Evolutionary conservation across 768 basidiomycete genomes (phyloP).

Genomic region (Collybiopsis luxurians): DNA sequence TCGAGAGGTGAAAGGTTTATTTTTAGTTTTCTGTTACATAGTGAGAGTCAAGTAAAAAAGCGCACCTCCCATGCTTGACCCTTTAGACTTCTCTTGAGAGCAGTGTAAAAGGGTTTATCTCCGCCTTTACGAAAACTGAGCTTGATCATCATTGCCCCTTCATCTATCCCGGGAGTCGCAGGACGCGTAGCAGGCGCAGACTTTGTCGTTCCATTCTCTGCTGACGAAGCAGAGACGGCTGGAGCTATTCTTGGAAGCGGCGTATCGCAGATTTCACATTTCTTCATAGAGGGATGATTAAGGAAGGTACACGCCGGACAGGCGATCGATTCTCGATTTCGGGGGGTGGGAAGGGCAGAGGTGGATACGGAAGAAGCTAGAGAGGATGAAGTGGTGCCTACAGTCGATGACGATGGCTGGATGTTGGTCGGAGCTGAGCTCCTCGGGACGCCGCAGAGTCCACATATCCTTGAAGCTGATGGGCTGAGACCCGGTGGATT

Average conservation of each 20-base stretch:
- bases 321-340: constrained; percentile 38
- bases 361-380: constrained; percentile 39
- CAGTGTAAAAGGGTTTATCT: constrained; percentile 77
- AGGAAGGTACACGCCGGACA: constrained; percentile 93
- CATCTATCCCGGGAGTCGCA: constrained; percentile 43
- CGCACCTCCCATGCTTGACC: constrained; percentile 72
- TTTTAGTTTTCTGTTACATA: too few species aligned
- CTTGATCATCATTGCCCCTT: constrained; percentile 53
- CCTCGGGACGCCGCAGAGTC: constrained; percentile 80
- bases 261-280: constrained; percentile 87
- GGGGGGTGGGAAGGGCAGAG: constrained; percentile 18
- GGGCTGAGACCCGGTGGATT: constrained; percentile 79
- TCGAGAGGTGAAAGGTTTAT: not conserved
- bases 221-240: too few species aligned
- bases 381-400: constrained; percentile 19
- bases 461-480: constrained; percentile 65
- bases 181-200: constrained; percentile 66
- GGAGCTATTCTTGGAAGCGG: constrained; percentile 41
- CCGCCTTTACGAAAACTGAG: constrained; percentile 93
- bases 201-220: constrained; percentile 27
- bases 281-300: constrained; percentile 69
- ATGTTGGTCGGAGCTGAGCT: constrained; percentile 26
- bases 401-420: not conserved
- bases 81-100: constrained; percentile 67
- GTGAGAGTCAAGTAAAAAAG: too few species aligned